These are phyloP conservation scores for Naganishia sp. DNA, from an alignment of 1,284 basidiomycete genomes.

Conservation along the genomic window DNA sequence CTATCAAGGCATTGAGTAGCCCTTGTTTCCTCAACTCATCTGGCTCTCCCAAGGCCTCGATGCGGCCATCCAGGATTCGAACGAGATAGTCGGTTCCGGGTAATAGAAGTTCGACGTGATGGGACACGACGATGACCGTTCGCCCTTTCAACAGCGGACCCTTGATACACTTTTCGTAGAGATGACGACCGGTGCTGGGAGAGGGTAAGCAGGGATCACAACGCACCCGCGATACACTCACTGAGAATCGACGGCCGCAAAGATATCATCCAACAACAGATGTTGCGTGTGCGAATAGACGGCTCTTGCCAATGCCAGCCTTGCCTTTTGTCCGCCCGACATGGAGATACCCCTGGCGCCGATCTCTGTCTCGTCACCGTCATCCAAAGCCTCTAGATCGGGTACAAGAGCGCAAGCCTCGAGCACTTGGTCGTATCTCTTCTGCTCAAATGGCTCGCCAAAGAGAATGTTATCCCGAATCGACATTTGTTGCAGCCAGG, in stretches of 20 bases:
- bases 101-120: constrained; percentile 71
- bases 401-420: constrained; percentile 75
- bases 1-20: constrained; percentile 57
- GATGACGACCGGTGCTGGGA: constrained; percentile 22
- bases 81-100: constrained; percentile 66
- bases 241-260: constrained; percentile 86
- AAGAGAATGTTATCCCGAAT: constrained; percentile 67
- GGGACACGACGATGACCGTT: constrained; percentile 80
- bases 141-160: constrained; percentile 66
- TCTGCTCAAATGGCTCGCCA: constrained; percentile 65
- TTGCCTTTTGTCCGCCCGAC: constrained; percentile 78
- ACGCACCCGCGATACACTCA: background rate
- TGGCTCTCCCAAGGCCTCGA: constrained; percentile 63
- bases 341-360: constrained; percentile 68
- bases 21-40: constrained; percentile 61
- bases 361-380: constrained; percentile 75
- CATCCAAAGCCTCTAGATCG: constrained; percentile 74
- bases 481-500: constrained; percentile 70
- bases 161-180: constrained; percentile 52
- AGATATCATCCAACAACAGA: constrained; percentile 82
- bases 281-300: constrained; percentile 62
- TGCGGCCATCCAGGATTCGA: constrained; percentile 64
- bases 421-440: constrained; percentile 70
- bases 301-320: constrained; percentile 60
- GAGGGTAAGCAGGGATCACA: background rate